Base-by-base conservation (phyloP, 2,329 filamentous ascomycete species). In the Aspergillus glaucus region DNA sequence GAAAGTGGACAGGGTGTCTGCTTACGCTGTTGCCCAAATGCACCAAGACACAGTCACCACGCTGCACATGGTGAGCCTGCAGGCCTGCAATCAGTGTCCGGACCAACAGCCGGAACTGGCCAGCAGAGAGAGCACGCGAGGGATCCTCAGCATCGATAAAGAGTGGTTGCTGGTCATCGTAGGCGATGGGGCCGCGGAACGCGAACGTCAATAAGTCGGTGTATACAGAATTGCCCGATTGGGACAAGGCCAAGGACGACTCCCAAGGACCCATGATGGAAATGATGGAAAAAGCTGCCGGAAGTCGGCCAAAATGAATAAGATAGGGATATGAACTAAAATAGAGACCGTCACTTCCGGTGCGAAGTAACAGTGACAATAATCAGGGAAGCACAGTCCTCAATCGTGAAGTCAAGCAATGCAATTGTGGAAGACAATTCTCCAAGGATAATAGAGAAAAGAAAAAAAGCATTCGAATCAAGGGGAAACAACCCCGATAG, bases 11-110 rank as follows among this genome's bases (percentile, higher is more conserved):
- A 15, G n/a, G 36, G 17, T 14, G 19, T 21, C 12, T 24, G 21
- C 68, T 64, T 60, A 71, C 70, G 53, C 62, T 68, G 49, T 74
- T 74, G 34, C 65, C 68, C 49, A 70, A 48, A 52, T 72, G 68
- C 42, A 74, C 61, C 55, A 71, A 57, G 24, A 75, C 71, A 58
- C 68, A 72, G 43, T 74, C 72, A 7, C 72, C 71, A 6, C 59
- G 55, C 47, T 65, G 57, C 46, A 75, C 55, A 47, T 67, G 61
- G 47, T 66, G 60, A 7, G 64, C 63, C 47, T 65, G 67, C 17
- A 74, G 58, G 3, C 72, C 71, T n/a, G 67, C 64, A 50, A 70
- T 68, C 40, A 74, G 51, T 12, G 66, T 65, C 40, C 65, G 63
- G 26, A 73, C 66, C 12, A 68, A 56, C 12, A 54, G 54, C 30